Base-by-base conservation (phyloP, 805 yeast species). In the Sungouiozyma ichnusensis region DNA sequence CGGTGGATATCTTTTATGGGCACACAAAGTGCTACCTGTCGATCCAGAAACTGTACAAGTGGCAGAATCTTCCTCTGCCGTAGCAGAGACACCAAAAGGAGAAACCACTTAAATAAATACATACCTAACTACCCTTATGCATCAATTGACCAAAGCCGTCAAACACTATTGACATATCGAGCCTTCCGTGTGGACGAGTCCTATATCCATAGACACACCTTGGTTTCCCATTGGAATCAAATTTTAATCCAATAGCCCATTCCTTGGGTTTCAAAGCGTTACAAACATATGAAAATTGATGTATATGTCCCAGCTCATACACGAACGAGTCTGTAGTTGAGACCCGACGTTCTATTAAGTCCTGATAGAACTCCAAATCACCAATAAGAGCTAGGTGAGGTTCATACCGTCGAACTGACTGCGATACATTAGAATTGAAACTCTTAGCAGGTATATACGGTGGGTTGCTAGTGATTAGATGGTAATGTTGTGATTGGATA, bases 1-100 rank as follows among this genome's bases (percentile, higher is more conserved):
- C 44, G 97, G 97, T 29, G 99, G 99, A 0, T 90, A 77, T 59
- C 59, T 92, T 2, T 66, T 87, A 49, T 73, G 78, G 67, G 94
- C 90, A 3, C 74, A 84, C 14, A 71, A 84, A 38, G 97, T 92
- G 0, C 65, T 77, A 41, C 95, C 96, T 3, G 39, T 37, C 11
- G 40, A 36, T 17, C 48, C 47, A 15, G 27, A 33, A 20, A 20
- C 3, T 24, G 40, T 35, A 13, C 29, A 39, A 15, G 27, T 16
- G 5, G 18, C 29, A 27, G 9, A 20, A 8, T 2, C 36, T n/a
- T 13, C 33, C 3, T 20, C 37, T n/a, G 13, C 19, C 19, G 52
- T 48, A 3, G 43, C 47, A 6, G 55, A 49, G 33, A 47, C 50
- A 7, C 31, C 9, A 4, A 31, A n/a, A 7, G 29, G 38, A 34